Evolutionary conservation across 2,329 filamentous ascomycete genomes (phyloP).

Genomic region (Colletotrichum phormii): DNA sequence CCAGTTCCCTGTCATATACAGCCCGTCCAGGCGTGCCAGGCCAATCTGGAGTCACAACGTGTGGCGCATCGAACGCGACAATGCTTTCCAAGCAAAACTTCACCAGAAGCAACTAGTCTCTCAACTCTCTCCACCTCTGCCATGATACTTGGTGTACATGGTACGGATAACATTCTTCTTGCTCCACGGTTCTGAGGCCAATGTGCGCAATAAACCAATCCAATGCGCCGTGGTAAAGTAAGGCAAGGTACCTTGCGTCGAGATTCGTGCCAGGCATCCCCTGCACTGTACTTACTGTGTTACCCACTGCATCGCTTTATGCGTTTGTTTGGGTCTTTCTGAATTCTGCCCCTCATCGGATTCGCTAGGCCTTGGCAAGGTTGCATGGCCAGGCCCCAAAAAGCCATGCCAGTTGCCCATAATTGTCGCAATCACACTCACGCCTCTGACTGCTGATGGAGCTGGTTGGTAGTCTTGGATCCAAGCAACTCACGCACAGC

Average conservation of each 20-base stretch:
- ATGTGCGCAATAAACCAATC: neutral
- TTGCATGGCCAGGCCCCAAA: conserved; percentile 25
- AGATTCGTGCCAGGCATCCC: conserved; percentile 21
- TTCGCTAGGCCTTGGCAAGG: conserved; percentile 1
- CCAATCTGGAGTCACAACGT: conserved; percentile 4
- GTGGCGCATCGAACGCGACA: neutral
- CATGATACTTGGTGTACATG: neutral
- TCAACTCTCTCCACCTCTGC: neutral
- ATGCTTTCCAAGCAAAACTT: conserved; percentile 2
- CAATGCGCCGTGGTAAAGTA: conserved; percentile 1
- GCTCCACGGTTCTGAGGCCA: neutral
- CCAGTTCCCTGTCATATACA: neutral
- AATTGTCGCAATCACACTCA: neutral
- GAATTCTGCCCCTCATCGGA: conserved; percentile 9
- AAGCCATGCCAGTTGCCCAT: neutral
- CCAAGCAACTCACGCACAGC: neutral
- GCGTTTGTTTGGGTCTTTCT: conserved; percentile 27
- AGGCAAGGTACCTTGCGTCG: conserved; percentile 25
- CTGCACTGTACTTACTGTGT: neutral
- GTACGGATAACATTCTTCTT: neutral
- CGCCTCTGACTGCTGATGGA: neutral
- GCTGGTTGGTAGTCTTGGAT: neutral
- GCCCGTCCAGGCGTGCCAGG: neutral
- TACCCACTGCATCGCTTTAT: conserved; percentile 1
- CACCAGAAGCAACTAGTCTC: neutral